Evolutionary conservation across 2,329 filamentous ascomycete species (phyloP).

Genomic region (Aspergillus sclerotialis): DNA sequence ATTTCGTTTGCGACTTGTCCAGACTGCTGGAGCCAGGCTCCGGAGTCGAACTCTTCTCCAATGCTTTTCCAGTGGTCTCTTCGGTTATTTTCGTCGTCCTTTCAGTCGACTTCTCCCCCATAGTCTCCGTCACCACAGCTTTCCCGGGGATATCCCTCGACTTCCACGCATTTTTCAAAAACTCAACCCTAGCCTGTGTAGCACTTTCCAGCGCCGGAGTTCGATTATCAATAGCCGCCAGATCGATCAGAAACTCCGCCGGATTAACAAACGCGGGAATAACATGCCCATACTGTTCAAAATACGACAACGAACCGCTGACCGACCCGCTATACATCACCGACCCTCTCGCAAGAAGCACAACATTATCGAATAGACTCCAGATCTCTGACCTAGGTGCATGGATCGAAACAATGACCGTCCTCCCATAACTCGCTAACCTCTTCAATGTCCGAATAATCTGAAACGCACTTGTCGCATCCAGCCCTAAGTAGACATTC

Average conservation of each 20-base stretch:
- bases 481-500: too few relatives aligned
- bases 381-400: constrained; percentile 75
- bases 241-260: constrained; percentile 68
- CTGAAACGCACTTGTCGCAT: constrained; percentile 70
- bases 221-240: constrained; percentile 67
- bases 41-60: background rate
- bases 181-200: constrained; percentile 54
- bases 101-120: too few relatives aligned
- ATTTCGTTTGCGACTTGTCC: constrained; percentile 21
- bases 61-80: background rate
- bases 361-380: constrained; percentile 65
- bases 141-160: constrained; percentile 1
- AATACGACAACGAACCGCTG: constrained; percentile 56
- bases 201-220: constrained; percentile 58
- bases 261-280: constrained; percentile 70
- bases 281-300: constrained; percentile 52
- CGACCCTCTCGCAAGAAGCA: constrained; percentile 61
- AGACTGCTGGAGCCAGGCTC: background rate
- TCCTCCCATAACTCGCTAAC: constrained; percentile 61
- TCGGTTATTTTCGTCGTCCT: constrained; percentile 2
- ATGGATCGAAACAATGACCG: constrained; percentile 68
- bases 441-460: constrained; percentile 63
- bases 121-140: background rate
- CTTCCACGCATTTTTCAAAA: constrained; percentile 56
- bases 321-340: constrained; percentile 61